phyloP scores from a whole-genome alignment of 805 yeast species.

The Sugiyamaella qingdaonensis region DNA sequence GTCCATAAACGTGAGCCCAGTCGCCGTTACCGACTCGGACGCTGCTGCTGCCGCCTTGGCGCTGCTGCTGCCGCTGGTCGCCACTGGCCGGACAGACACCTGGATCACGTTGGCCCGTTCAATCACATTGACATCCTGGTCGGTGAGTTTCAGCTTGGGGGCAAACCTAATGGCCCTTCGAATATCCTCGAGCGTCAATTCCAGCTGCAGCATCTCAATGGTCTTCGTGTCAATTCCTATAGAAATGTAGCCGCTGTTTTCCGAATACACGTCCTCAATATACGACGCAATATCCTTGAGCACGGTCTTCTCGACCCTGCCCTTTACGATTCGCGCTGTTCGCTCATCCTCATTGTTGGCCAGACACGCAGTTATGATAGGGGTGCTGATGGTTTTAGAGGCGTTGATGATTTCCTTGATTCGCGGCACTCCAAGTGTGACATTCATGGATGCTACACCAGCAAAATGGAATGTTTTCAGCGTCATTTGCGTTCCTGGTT shows the following conservation, averaged over 20 bases:
- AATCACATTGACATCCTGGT: slow-evolving; percentile 62
- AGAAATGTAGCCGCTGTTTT: slow-evolving; percentile 69
- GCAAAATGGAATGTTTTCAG: slow-evolving; percentile 96
- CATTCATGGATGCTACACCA: slow-evolving; percentile 99
- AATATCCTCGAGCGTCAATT: slow-evolving; percentile 79
- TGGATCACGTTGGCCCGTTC: slow-evolving; percentile 56
- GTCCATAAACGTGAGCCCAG: slow-evolving; percentile 32
- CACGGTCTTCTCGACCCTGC: slow-evolving; percentile 89
- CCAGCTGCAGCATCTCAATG: slow-evolving; percentile 85
- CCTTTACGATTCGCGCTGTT: slow-evolving; percentile 98
- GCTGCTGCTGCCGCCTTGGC: slow-evolving; percentile 41
- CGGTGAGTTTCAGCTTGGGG: slow-evolving; percentile 80
- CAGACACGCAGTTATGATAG: slow-evolving; percentile 89
- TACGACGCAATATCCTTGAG: slow-evolving; percentile 81
- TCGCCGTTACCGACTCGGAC: slow-evolving; percentile 38
- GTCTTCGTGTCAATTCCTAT: slow-evolving; percentile 79
- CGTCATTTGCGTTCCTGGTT: slow-evolving; percentile 99
- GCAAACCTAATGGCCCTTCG: slow-evolving; percentile 77
- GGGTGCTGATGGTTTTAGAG: slow-evolving; percentile 90
- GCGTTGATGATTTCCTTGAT: slow-evolving; percentile 98
- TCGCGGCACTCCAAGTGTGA: slow-evolving; percentile 98
- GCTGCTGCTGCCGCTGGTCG: slow-evolving; percentile 40
- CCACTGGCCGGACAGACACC: slow-evolving; percentile 37
- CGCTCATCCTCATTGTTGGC: slow-evolving; percentile 93
- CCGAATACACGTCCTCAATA: slow-evolving; percentile 90